Conservation (phyloP, 768 basidiomycete genomes). For the Calvatia gigantea region DNA sequence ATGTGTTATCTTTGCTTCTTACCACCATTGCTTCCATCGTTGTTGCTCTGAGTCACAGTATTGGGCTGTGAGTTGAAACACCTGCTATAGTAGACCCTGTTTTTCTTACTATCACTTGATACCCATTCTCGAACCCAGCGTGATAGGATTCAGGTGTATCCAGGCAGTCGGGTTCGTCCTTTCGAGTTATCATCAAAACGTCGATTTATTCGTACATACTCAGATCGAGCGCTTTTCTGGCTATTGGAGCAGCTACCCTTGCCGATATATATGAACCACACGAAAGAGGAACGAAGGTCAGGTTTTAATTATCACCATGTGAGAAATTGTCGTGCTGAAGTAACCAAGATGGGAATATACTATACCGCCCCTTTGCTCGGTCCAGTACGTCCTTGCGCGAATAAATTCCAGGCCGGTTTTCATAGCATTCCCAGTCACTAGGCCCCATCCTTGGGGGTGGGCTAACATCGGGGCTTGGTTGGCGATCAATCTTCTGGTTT, state of each 20-base stretch:
- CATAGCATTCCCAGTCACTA: constrained; percentile 25
- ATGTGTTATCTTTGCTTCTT: constrained; percentile 48
- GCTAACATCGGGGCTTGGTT: constrained; percentile 58
- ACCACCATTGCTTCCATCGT: constrained; percentile 54
- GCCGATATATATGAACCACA: constrained; percentile 69
- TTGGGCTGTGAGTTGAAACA: constrained; percentile 46
- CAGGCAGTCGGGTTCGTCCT: constrained; percentile 58
- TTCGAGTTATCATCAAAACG: background rate
- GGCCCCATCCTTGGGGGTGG: constrained; percentile 71
- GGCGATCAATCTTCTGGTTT: constrained; percentile 83
- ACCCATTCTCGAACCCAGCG: constrained; percentile 20
- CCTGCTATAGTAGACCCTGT: too few species aligned
- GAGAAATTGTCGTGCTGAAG: background rate
- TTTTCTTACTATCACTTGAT: too few species aligned
- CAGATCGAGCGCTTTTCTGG: constrained; percentile 46
- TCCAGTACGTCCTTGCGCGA: constrained; percentile 22
- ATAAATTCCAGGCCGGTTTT: background rate
- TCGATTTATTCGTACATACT: background rate
- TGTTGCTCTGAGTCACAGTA: constrained; percentile 51
- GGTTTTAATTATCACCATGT: background rate
- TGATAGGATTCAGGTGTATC: constrained; percentile 66
- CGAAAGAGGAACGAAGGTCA: constrained; percentile 57
- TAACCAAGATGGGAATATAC: constrained; percentile 61
- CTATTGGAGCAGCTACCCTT: constrained; percentile 71
- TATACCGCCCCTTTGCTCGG: constrained; percentile 76